Evolutionary conservation across 2,329 filamentous ascomycete species (phyloP).

Genomic region (Myriangium duriaei): DNA sequence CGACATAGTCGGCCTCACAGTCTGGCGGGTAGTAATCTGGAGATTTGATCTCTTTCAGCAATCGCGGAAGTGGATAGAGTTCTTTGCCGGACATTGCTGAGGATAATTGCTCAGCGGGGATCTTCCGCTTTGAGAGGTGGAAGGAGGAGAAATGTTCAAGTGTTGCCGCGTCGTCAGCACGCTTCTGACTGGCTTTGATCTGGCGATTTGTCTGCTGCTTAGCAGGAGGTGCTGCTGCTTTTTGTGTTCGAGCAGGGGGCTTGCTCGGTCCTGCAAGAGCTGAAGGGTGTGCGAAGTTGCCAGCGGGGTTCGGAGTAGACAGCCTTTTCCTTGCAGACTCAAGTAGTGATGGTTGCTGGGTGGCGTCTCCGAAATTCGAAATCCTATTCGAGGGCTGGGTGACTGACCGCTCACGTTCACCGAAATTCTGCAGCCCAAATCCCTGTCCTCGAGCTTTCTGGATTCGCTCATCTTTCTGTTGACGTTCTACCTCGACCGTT

Average conservation of each 20-base stretch:
- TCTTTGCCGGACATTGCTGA: constrained; percentile 69
- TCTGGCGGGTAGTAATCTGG: constrained; percentile 72
- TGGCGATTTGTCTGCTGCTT: neutral
- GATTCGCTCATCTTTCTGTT: constrained; percentile 33
- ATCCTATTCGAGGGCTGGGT: neutral
- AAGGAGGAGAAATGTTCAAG: constrained; percentile 81
- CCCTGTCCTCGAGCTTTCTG: constrained; percentile 28
- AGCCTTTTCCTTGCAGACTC: constrained; percentile 7
- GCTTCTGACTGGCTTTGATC: neutral
- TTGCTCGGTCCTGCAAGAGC: constrained; percentile 2
- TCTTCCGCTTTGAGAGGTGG: constrained; percentile 69
- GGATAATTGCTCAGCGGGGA: constrained; percentile 69
- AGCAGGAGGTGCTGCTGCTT: constrained; percentile 16
- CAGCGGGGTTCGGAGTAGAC: neutral
- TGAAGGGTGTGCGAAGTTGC: neutral
- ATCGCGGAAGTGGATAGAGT: constrained; percentile 62
- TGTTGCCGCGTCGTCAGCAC: constrained; percentile 31
- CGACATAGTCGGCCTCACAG: constrained; percentile 75
- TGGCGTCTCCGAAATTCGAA: neutral
- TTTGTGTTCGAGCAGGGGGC: constrained; percentile 13
- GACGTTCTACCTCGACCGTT: constrained; percentile 28
- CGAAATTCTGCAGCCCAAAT: constrained; percentile 14
- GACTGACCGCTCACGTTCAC: neutral
- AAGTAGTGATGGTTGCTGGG: neutral
- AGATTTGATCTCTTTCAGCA: constrained; percentile 68